A percentile compares a stretch with the other conserved stretches of the same genome.
phyloP scores from a whole-genome alignment of 768 basidiomycete genomes.

The Panaeolus papilionaceus region DNA sequence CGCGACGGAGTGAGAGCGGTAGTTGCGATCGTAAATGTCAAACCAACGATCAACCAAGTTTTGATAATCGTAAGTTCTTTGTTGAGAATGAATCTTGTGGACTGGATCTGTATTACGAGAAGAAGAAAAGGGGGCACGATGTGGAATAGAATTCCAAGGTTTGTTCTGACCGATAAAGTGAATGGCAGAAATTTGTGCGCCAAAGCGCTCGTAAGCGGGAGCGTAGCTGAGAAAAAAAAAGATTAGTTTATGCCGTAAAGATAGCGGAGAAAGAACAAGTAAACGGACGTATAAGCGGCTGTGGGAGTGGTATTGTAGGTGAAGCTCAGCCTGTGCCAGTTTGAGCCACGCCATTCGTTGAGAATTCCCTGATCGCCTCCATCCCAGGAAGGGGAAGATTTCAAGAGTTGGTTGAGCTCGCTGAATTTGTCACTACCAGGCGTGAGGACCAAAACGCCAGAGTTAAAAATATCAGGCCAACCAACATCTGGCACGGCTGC shows the following conservation, averaged over 20 bases:
- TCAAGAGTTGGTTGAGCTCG: slow-evolving; percentile 71
- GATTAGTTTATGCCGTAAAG: slow-evolving; percentile 33
- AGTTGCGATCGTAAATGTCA: slow-evolving; percentile 86
- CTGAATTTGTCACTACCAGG: slow-evolving; percentile 87
- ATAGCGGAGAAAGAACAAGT: slow-evolving; percentile 24
- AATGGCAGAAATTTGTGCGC: slow-evolving; percentile 82
- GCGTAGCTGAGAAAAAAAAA: slow-evolving; percentile 70
- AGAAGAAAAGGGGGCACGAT: slow-evolving; percentile 62
- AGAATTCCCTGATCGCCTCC: slow-evolving; percentile 98
- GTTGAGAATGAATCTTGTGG: slow-evolving; percentile 31
- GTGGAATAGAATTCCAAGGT: slow-evolving; percentile 85
- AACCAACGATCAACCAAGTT: slow-evolving; percentile 92
- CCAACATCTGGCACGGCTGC: slow-evolving; percentile 96
- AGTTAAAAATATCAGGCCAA: slow-evolving; percentile 99
- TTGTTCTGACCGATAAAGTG: slow-evolving; percentile 98
- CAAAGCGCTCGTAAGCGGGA: slow-evolving; percentile 94
- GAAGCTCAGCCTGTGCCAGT: slow-evolving; percentile 96
- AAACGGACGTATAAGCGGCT: slow-evolving; percentile 90
- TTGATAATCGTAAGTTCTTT: slow-evolving; percentile 74
- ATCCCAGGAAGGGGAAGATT: slow-evolving; percentile 89
- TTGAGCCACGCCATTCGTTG: slow-evolving; percentile 88
- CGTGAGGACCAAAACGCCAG: slow-evolving; percentile 88
- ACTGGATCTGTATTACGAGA: slow-evolving; percentile 32
- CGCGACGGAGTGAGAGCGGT: slow-evolving; percentile 61
- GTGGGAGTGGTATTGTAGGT: slow-evolving; percentile 98